Evolutionary conservation across 257 asterid species (phyloP), one percentile per base, ranked within the genome.

Genomic region (Nicotiana attenuata): DNA sequence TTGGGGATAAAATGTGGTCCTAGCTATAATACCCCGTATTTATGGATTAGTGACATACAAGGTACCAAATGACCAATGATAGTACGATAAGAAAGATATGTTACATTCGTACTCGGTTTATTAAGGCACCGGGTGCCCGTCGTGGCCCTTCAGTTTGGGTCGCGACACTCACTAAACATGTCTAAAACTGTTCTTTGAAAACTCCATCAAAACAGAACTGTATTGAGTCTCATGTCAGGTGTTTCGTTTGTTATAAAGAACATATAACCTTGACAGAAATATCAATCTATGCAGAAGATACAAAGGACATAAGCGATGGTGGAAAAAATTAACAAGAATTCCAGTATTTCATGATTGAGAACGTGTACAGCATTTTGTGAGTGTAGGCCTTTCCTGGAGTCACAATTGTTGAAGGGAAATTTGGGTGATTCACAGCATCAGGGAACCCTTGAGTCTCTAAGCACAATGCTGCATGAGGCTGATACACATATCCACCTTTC

Each of bases 311-410:
- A 50, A 50, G 41, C 4, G 16, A 2, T 47, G 63, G 9, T 7
- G 79, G 16, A 50, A 50, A 47, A 24, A 50, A 15, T 33, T 47
- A 75, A 15, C 24, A 47, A 17, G 64, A 20, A 19, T 57, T 57
- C 64, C n/a, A 17, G 64, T n/a, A 57, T 57, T n/a, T 85, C 81
- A 65, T 28, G 10, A 26, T 82, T 0, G 92, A 83, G 83, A 94
- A 94, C 55, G 64, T 75, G 47, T 52, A 86, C 84, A 86, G 6
- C 97, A 92, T 88, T 17, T 41, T 2, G 57, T 95, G 98, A 10
- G 59, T 52, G 67, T 95, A 95, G 55, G 31, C 35, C 81, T 85
- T 59, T 22, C 31, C 87, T 26, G 78, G 80, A 28, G 66, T 57
- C 33, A 65, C 81, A 28, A 79, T 78, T 16, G 67, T 33, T 7